phyloP scores from a whole-genome alignment of 495 filamentous ascomycete genomes.

The Podospora australis region DNA sequence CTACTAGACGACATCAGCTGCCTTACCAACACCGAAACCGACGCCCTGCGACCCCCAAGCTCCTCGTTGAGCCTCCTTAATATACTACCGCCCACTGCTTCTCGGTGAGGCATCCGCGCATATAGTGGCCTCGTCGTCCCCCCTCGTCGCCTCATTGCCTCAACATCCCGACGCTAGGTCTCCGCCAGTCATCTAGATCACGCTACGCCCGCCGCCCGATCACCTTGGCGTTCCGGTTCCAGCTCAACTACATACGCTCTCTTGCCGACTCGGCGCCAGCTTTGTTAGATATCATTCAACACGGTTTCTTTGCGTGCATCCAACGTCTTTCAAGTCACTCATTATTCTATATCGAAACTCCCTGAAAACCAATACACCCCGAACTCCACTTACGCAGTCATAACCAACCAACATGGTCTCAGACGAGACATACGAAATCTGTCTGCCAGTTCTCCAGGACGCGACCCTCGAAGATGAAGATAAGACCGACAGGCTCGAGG shows the following conservation, averaged over 20 bases:
- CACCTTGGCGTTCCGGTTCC: no score
- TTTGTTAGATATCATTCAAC: no score
- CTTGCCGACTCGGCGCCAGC: no score
- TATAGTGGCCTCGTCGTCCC: slow-evolving; percentile 4
- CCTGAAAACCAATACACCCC: not conserved
- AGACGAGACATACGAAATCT: slow-evolving; percentile 86
- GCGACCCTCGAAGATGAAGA: slow-evolving; percentile 83
- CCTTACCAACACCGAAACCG: slow-evolving; percentile 11
- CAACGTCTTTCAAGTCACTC: no score
- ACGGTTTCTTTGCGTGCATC: no score
- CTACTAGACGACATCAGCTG: slow-evolving; percentile 18
- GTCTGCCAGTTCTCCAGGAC: slow-evolving; percentile 82
- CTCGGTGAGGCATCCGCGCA: slow-evolving; percentile 3
- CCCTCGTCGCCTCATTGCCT: slow-evolving; percentile 4
- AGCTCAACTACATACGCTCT: no score
- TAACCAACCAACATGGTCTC: no score
- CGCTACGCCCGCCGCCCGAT: no score
- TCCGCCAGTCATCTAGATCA: no score
- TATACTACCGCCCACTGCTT: not conserved
- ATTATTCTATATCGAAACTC: no score
- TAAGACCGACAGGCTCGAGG: slow-evolving; percentile 86
- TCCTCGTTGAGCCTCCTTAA: not conserved
- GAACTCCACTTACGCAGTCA: no score
- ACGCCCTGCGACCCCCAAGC: slow-evolving; percentile 10
- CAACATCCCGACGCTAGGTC: no score